A percentile compares a stretch with the other conserved stretches of the same genome.
These are phyloP conservation scores for Sicyos baderoa DNA, from an alignment of 306 rosid species.

Conservation along the genomic window DNA sequence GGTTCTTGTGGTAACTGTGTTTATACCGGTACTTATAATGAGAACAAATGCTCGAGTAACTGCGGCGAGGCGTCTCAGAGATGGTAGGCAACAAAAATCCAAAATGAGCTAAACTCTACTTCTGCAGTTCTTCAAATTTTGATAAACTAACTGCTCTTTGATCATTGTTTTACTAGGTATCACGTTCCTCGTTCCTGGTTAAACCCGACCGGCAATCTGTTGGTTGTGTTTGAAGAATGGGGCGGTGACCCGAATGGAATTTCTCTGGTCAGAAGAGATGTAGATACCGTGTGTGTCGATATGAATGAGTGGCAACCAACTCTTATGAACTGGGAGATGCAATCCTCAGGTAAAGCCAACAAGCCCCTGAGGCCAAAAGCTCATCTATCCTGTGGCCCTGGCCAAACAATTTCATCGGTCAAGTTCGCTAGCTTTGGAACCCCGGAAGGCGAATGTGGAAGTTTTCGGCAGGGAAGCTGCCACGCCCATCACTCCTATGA, in stretches of 20 bases:
- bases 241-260: conserved; percentile 90
- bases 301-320: conserved; percentile 96
- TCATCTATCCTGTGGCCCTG: conserved; percentile 70
- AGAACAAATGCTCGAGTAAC: conserved; percentile 63
- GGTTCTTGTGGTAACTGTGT: conserved; percentile 67
- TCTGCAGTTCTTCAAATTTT: conserved; percentile 15
- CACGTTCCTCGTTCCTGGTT: conserved; percentile 95
- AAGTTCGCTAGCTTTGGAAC: conserved; percentile 97
- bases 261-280: conserved; percentile 69
- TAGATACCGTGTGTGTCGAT: conserved; percentile 75
- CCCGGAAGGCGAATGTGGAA: conserved; percentile 79
- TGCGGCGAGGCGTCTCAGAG: conserved; percentile 91
- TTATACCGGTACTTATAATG: conserved; percentile 64
- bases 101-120: conserved; percentile 12
- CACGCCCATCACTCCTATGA: conserved; percentile 88
- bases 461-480: conserved; percentile 73
- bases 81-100: conserved; percentile 51
- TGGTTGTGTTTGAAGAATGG: conserved; percentile 84
- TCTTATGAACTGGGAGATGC: conserved; percentile 66
- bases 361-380: conserved; percentile 71
- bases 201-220: conserved; percentile 71
- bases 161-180: conserved; percentile 62
- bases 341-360: conserved; percentile 63
- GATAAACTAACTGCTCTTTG: background rate
- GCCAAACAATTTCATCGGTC: conserved; percentile 75